Evolutionary conservation across 2,329 filamentous ascomycete species (phyloP), one percentile per base, ranked within the genome.

Genomic region (Penicillium freii): DNA sequence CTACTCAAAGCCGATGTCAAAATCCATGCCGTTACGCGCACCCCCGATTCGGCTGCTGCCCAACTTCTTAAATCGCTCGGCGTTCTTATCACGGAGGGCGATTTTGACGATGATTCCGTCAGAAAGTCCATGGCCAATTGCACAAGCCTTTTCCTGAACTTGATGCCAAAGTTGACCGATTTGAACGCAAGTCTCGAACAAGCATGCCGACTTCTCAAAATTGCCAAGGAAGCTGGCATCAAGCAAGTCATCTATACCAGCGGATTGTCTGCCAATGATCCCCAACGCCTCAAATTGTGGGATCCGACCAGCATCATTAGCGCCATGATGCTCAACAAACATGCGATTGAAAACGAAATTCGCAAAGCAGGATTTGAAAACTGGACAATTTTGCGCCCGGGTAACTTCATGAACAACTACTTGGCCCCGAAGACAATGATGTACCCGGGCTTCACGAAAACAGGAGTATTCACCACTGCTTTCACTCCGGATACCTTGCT

Each of bases 341-440:
- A 70, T 21, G 63, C 65, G 1, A 73, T 81, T 23, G 81, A 84
- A 59, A 58, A 70, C 1, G 68, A 69, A 21, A 65, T 80, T 4
- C 68, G 73, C 21, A 53, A 62, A 9, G 65, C 69, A 1, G 74
- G 74, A 2, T 77, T 81, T 57, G 59, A 73, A 15, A 60, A 66
- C 8, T 83, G 78, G 76, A 82, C 81, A 0, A 74, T 84, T 23
- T 64, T 84, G 2, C 78, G 80, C 2, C 80, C 80, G 0, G 79
- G 77, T 1, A 77, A 74, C 62, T 84, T 84, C 71, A 81, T 82
- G 77, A 72, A 75, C 21, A 84, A 84, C 62, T 79, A 78, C 58
- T 11, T 38, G 9, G 10, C 9, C 36, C 36, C 36, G 4, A 38
- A 38, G n/a, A 19, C 36, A n/a, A 38, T 38, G 36, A 38, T 38